Conservation (phyloP, 306 rosid genomes). For the Vigna reflexopilosa region DNA sequence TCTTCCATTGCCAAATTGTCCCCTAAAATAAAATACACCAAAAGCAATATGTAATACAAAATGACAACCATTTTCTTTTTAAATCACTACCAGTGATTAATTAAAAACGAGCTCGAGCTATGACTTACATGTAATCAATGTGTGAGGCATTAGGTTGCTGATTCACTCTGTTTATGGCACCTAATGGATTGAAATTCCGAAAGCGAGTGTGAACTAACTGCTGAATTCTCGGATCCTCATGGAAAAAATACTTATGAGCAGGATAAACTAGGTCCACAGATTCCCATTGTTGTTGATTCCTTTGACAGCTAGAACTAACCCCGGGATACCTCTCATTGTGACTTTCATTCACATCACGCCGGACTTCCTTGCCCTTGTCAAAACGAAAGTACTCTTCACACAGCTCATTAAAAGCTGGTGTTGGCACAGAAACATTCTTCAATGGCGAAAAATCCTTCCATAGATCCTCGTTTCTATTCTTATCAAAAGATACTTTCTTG, state of each 20-base stretch:
- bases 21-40: slow-evolving; percentile 59
- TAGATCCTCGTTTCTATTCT: slow-evolving; percentile 51
- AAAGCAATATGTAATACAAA: slow-evolving; percentile 6
- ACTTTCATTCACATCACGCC: slow-evolving; percentile 32
- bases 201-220: slow-evolving; percentile 67
- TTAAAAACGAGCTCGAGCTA: slow-evolving; percentile 36
- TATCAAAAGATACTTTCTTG: slow-evolving; percentile 25
- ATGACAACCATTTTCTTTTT: neutral
- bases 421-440: slow-evolving; percentile 63
- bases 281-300: slow-evolving; percentile 54
- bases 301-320: slow-evolving; percentile 43
- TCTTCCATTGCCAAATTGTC: slow-evolving; percentile 74
- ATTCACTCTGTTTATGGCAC: slow-evolving; percentile 57
- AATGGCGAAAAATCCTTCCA: slow-evolving; percentile 72
- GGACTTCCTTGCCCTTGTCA: slow-evolving; percentile 45
- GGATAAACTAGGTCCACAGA: slow-evolving; percentile 59
- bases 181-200: slow-evolving; percentile 66
- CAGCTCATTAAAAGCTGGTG: slow-evolving; percentile 84
- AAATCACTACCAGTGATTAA: neutral
- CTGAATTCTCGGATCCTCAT: slow-evolving; percentile 70
- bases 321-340: slow-evolving; percentile 30
- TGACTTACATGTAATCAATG: slow-evolving; percentile 78
- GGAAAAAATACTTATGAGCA: slow-evolving; percentile 78
- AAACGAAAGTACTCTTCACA: slow-evolving; percentile 69
- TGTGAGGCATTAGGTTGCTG: slow-evolving; percentile 56